phyloP scores from a whole-genome alignment of 371 early-diverging fungal species.

The Chytridium lagenaria region DNA sequence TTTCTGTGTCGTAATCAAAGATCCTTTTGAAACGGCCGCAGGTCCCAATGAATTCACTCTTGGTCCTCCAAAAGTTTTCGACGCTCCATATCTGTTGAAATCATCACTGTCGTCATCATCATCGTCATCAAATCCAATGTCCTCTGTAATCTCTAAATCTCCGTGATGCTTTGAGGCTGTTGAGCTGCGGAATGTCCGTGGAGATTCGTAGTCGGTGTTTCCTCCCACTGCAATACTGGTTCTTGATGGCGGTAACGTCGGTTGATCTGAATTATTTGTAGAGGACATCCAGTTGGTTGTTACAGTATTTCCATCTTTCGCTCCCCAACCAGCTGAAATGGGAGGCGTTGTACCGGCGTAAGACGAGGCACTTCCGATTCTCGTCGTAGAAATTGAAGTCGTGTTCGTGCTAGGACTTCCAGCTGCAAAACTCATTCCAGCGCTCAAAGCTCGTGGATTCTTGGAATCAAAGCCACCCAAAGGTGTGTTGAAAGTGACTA shows the following conservation, averaged over 20 bases:
- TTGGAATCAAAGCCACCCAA: slow-evolving; percentile 26
- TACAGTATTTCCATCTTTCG: neutral
- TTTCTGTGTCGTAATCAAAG: slow-evolving; percentile 28
- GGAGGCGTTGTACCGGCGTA: neutral
- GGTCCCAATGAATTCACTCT: slow-evolving; percentile 6
- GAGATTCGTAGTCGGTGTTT: neutral
- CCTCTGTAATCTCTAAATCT: slow-evolving; percentile 17
- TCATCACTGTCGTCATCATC: slow-evolving; percentile 30
- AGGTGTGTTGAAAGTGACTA: slow-evolving; percentile 30
- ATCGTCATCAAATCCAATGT: slow-evolving; percentile 36
- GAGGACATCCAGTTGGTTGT: neutral
- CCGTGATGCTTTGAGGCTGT: neutral
- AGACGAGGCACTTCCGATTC: neutral
- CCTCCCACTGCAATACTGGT: neutral
- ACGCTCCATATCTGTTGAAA: neutral
- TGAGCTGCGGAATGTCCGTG: neutral
- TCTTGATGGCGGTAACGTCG: neutral
- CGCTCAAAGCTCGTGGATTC: slow-evolving; percentile 22
- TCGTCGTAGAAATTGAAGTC: neutral
- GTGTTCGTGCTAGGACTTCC: neutral
- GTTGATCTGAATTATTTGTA: neutral
- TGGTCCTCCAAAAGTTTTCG: no score
- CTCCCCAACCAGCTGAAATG: neutral
- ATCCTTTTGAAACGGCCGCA: slow-evolving; percentile 9
- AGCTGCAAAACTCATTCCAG: neutral